Percentiles rank a stretch among this genome's conserved stretches.
Evolutionary conservation across 495 filamentous ascomycete genomes (phyloP).

Genomic region (Podospora pseudopauciseta): DNA sequence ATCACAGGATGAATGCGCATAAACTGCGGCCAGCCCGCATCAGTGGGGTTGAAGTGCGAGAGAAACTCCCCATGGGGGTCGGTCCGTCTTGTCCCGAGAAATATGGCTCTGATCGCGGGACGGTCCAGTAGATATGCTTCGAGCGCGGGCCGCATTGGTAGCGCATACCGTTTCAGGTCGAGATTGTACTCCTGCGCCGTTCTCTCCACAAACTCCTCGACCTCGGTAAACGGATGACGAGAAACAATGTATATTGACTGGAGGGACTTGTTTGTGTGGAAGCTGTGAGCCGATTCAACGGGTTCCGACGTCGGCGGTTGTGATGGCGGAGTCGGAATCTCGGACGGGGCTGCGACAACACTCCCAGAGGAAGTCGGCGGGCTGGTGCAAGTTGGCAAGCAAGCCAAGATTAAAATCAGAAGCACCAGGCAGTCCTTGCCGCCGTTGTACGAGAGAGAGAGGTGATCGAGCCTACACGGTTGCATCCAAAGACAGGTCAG

Average conservation of each 20-base stretch:
- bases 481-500: background rate
- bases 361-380: constrained; percentile 12
- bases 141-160: constrained; percentile 76
- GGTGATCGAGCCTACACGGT: constrained; percentile 58
- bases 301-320: constrained; percentile 27
- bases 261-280: constrained; percentile 35
- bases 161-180: constrained; percentile 69
- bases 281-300: constrained; percentile 15
- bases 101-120: constrained; percentile 69
- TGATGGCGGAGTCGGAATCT: background rate
- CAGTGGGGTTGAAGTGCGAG: constrained; percentile 78
- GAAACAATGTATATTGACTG: constrained; percentile 87
- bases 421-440: constrained; percentile 97
- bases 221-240: constrained; percentile 72
- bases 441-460: constrained; percentile 94
- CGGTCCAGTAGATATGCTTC: constrained; percentile 65
- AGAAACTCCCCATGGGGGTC: constrained; percentile 83
- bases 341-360: background rate
- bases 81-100: constrained; percentile 87
- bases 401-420: constrained; percentile 79
- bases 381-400: constrained; percentile 47
- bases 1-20: constrained; percentile 93
- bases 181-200: constrained; percentile 68
- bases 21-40: constrained; percentile 86
- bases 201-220: constrained; percentile 74